Percentiles rank a stretch among this genome's conserved stretches.
Conservation (phyloP, 148 eudicot species). For the Diospyros kaki region DNA sequence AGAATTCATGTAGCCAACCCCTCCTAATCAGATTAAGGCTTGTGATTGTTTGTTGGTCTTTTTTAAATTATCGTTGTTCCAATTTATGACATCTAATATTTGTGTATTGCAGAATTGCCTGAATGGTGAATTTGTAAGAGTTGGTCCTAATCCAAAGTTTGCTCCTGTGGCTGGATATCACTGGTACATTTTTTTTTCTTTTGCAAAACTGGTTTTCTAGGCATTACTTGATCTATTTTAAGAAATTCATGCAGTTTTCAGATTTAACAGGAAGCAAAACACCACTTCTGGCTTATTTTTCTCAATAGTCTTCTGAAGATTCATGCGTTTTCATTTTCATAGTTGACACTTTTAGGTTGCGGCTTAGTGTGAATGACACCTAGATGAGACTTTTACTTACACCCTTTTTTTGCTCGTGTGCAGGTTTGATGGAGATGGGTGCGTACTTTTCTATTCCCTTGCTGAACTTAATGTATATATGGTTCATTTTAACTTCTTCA, state of each 20-base stretch:
- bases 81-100: background rate
- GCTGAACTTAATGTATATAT: background rate
- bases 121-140: slow-evolving; percentile 95
- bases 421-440: slow-evolving; percentile 99
- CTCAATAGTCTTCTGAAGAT: background rate
- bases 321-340: background rate
- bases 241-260: background rate
- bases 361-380: background rate
- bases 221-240: background rate
- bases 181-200: slow-evolving; percentile 45
- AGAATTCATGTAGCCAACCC: too few species aligned
- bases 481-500: slow-evolving; percentile 3
- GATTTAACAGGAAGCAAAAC: background rate
- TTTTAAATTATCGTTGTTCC: background rate
- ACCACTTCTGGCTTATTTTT: background rate
- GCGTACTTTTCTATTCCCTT: slow-evolving; percentile 24
- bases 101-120: slow-evolving; percentile 63
- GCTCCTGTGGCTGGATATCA: slow-evolving; percentile 94
- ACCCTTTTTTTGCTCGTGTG: slow-evolving; percentile 18
- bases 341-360: background rate
- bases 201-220: background rate
- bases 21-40: too few species aligned
- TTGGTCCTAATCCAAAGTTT: slow-evolving; percentile 92
- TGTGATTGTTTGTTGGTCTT: background rate
- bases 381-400: slow-evolving; percentile 7